Base-by-base conservation (phyloP, 768 basidiomycete species). In the Asterophora parasitica region DNA sequence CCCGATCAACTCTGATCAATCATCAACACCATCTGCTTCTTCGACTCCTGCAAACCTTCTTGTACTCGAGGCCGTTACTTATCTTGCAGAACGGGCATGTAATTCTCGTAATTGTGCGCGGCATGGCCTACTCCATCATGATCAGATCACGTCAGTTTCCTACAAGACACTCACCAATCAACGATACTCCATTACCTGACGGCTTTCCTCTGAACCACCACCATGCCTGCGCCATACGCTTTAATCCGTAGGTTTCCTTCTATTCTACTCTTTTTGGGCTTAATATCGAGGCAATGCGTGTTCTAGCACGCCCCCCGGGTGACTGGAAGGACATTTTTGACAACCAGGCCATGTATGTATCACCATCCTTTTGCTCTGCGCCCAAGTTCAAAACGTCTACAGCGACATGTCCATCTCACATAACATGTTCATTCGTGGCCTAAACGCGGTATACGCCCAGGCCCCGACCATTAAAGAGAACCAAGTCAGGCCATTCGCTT, bases 351-450 rank as follows among this genome's bases (percentile, higher is more conserved):
- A 64, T 65, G 64, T 62, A 50, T 30, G 58, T 31, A 15, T 34
- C 8, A 20, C 28, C 15, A 19, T 26, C 4, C 27, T 17, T 27
- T 7, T 39, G 26, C 28, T 26, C 16, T 23, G 6, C 6, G 6
- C 19, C 43, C 42, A 39, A 43, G 11, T n/a, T 15, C 40, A 26
- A 37, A 2, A 8, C 11, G 40, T 17, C 17, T 27, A 13, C 40
- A 67, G 65, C 11, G 57, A 65, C 12, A 67, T 65, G 65, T 49
- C 61, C 26, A 55, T 62, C 6, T 49, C 60, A 0, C 65, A 67
- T 41, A 65, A 65, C 47, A 56, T 52, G 54, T 60, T 65, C 38
- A 60, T 65, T 23, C 61, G 58, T 35, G 61, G 62, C 1, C 27
- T 65, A 0, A 64, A 67, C 26, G 61, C 65, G 7, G 55, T 63